Conservation (phyloP, 805 yeast genomes). For the Candida mattraensis region DNA sequence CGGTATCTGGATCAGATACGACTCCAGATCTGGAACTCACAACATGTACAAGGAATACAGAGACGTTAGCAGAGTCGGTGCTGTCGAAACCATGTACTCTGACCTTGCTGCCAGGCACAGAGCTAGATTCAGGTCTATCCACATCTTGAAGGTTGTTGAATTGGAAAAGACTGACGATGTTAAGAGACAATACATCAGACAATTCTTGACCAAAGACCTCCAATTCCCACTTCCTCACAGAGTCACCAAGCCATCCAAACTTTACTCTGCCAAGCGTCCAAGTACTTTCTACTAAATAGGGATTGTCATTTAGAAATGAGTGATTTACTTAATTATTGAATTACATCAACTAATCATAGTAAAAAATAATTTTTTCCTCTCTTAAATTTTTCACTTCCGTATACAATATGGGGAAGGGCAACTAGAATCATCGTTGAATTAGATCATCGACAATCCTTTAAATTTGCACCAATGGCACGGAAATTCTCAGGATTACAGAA, state of each 20-base stretch:
- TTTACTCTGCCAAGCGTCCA: slow-evolving; percentile 92
- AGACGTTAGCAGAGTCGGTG: slow-evolving; percentile 98
- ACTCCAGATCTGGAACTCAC: slow-evolving; percentile 99
- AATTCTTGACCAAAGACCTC: slow-evolving; percentile 91
- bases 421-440: no score
- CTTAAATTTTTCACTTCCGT: background rate
- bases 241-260: slow-evolving; percentile 83
- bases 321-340: slow-evolving; percentile 7
- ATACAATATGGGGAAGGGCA: no score
- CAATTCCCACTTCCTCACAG: slow-evolving; percentile 99
- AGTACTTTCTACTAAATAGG: slow-evolving; percentile 85
- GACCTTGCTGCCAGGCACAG: slow-evolving; percentile 99
- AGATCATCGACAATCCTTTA: no score
- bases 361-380: background rate
- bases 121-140: slow-evolving; percentile 99
- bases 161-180: slow-evolving; percentile 96
- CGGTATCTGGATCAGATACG: slow-evolving; percentile 99
- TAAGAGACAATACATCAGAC: slow-evolving; percentile 98
- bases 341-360: no score
- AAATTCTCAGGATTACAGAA: slow-evolving; percentile 51
- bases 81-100: slow-evolving; percentile 97
- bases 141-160: slow-evolving; percentile 99
- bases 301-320: slow-evolving; percentile 6
- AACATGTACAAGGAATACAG: slow-evolving; percentile 99
- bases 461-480: no score